Base-by-base conservation (phyloP, 371 early-diverging fungal species). In the Rhizopus delemar region DNA sequence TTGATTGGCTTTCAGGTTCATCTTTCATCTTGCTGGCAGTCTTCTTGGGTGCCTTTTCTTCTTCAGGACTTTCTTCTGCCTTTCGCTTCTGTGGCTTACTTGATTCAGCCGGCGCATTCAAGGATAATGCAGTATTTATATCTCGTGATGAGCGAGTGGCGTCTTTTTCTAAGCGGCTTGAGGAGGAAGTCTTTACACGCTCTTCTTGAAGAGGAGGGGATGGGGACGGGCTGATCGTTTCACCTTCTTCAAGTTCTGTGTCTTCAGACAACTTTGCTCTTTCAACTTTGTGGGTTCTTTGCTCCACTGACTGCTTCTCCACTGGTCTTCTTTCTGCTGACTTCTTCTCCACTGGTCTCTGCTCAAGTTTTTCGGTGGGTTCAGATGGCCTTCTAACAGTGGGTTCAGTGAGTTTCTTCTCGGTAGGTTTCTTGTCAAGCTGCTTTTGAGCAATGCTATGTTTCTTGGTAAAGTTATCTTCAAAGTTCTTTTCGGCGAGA, bases 181-280 rank as follows among this genome's bases (percentile, higher is more conserved):
- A 15, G 1, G 11, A 16, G 22, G 45, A 12, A 45, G 46, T 8
- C 2, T 7, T 7, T 15, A n/a, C 46, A 15, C 28, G 9, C 9
- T 31, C 28, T 32, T 49, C 9, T 32, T 29, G n/a, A 4, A 34
- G 41, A 4, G 22, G 49, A 12, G 63, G 68, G 5, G 68, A 68
- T 16, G 68, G 68, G 0, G 68, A 63, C 1, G 68, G 64, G 11
- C 63, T 68, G 28, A 68, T 51, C 0, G 63, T 68, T 46, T 68
- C 68, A 1, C 68, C 68, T 50, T 68, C 68, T 34, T 68, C 68
- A n/a, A 68, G 32, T 54, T 68, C 68, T 8, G 51, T 41, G 15
- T 65, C 65, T 9, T 38, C 39, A 22, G 43, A 43, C 11, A 5
- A 0, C 8, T 8, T 43, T 11, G 5, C 1, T 43, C n/a, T 11